Conservation (phyloP, 1,139 yeast species). For the Pneumocystis oryctolagi region DNA sequence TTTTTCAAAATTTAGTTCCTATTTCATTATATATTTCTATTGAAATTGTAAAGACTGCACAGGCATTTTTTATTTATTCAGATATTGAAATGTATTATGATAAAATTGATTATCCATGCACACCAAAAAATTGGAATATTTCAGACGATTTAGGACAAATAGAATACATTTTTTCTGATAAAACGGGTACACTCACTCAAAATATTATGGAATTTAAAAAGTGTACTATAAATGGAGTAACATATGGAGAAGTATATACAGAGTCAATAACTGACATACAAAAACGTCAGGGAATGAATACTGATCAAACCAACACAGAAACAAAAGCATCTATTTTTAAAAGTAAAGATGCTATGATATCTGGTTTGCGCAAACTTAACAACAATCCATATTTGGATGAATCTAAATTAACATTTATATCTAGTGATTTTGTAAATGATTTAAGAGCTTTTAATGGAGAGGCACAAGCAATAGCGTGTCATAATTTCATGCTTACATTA, state of each 20-base stretch:
- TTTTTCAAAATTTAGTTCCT: slow-evolving; percentile 85
- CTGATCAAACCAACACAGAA: slow-evolving; percentile 47
- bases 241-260: slow-evolving; percentile 88
- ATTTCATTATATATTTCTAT: slow-evolving; percentile 87
- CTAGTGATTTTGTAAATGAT: slow-evolving; percentile 49
- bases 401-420: slow-evolving; percentile 63
- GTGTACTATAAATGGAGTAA: slow-evolving; percentile 72
- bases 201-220: slow-evolving; percentile 95
- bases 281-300: slow-evolving; percentile 73
- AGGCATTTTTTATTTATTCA: slow-evolving; percentile 82
- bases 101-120: slow-evolving; percentile 78
- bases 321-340: slow-evolving; percentile 48
- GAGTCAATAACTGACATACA: slow-evolving; percentile 90
- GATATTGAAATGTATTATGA: slow-evolving; percentile 79
- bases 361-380: slow-evolving; percentile 33
- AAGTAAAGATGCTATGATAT: slow-evolving; percentile 55
- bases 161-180: slow-evolving; percentile 88
- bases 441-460: slow-evolving; percentile 36
- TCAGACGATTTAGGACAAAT: slow-evolving; percentile 96
- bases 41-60: slow-evolving; percentile 86
- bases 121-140: slow-evolving; percentile 92
- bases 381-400: slow-evolving; percentile 46
- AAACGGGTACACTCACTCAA: slow-evolving; percentile 92
- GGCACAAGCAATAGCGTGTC: slow-evolving; percentile 48
- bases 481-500: slow-evolving; percentile 70